These are phyloP conservation scores for Raphanus hybrid DNA, from an alignment of 441 rosid genomes.

Conservation along the genomic window DNA sequence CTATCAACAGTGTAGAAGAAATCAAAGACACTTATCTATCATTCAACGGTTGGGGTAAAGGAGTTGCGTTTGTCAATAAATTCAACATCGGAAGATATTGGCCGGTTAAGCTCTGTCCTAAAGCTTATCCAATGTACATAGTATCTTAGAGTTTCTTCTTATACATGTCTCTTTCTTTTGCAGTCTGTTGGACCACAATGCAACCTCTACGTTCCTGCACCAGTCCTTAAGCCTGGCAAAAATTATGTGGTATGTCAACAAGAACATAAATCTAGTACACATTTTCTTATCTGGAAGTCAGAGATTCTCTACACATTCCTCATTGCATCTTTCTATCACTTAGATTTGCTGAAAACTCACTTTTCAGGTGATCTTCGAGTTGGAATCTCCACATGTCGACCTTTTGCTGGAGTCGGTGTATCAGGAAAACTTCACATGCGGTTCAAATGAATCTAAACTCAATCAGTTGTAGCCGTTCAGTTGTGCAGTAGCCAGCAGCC, in stretches of 20 bases:
- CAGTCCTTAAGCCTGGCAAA: no score
- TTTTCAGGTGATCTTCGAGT: slow-evolving; percentile 47
- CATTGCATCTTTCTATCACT: slow-evolving; percentile 68
- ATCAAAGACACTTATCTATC: slow-evolving; percentile 81
- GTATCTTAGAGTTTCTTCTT: slow-evolving; percentile 8
- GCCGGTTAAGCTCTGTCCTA: slow-evolving; percentile 60
- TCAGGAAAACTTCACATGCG: no score
- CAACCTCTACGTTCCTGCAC: no score
- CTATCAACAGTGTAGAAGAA: slow-evolving; percentile 49
- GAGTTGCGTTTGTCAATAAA: slow-evolving; percentile 76
- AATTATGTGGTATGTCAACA: background rate
- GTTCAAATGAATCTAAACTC: no score
- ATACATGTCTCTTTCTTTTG: slow-evolving; percentile 17
- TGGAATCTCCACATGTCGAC: no score
- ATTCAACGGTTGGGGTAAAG: slow-evolving; percentile 88
- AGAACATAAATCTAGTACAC: background rate
- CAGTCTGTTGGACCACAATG: slow-evolving; percentile 55
- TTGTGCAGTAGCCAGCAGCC: background rate
- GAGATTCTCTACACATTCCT: slow-evolving; percentile 58
- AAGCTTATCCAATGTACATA: background rate
- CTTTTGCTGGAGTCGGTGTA: no score
- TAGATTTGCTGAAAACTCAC: slow-evolving; percentile 17
- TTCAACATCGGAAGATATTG: slow-evolving; percentile 95
- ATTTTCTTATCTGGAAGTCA: slow-evolving; percentile 23
- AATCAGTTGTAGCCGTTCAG: slow-evolving; percentile 52